These are phyloP conservation scores for Trichoderma asperelloides DNA, from an alignment of 495 filamentous ascomycete genomes.

Conservation along the genomic window DNA sequence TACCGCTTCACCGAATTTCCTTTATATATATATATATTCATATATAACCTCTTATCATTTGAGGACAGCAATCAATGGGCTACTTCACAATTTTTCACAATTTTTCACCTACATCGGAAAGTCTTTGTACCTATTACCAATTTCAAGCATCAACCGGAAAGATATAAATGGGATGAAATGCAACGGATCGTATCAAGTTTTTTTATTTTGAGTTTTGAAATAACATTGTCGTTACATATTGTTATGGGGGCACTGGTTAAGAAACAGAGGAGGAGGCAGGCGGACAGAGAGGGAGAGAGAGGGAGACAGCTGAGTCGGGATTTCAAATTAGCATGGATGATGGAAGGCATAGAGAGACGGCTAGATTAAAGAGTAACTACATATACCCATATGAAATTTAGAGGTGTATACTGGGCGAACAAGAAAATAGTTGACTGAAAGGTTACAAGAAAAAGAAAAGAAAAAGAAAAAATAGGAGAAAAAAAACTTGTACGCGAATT, in stretches of 20 bases:
- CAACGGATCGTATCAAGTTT: neutral
- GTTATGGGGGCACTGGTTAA: neutral
- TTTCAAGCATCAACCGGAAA: neutral
- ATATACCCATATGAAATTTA: neutral
- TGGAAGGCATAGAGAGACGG: slow-evolving; percentile 6
- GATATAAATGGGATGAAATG: neutral
- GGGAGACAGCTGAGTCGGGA: neutral
- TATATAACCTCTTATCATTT: too few relatives aligned
- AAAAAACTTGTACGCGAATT: too few relatives aligned
- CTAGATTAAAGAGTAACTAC: neutral
- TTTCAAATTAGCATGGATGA: neutral
- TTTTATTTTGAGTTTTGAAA: neutral
- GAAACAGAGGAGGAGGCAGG: neutral
- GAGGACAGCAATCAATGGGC: too few relatives aligned
- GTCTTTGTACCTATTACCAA: neutral
- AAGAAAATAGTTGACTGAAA: neutral
- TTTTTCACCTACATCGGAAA: neutral
- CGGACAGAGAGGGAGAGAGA: neutral
- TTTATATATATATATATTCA: neutral
- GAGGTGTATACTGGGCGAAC: neutral
- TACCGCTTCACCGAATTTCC: neutral
- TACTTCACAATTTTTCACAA: neutral
- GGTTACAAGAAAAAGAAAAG: too few relatives aligned
- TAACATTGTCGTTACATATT: neutral
- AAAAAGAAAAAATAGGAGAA: too few relatives aligned